These are phyloP conservation scores for Nelumbo lutea DNA, from an alignment of 164 flowering plant genomes.

Conservation along the genomic window DNA sequence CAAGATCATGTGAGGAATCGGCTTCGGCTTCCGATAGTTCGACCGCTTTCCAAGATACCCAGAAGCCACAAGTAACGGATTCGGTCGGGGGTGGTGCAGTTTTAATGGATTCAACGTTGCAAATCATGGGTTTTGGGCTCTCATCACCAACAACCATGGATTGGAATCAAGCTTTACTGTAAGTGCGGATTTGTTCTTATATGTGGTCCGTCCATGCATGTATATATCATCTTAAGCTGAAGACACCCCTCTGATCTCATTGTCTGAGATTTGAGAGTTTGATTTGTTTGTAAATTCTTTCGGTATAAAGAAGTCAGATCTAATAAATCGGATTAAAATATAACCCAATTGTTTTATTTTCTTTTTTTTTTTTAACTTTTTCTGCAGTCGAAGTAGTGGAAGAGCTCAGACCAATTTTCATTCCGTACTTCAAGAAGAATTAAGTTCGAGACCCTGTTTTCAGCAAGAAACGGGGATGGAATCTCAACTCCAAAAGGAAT, in stretches of 20 bases:
- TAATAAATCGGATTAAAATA: not conserved
- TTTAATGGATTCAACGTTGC: slow-evolving; percentile 41
- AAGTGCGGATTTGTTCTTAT: slow-evolving; percentile 20
- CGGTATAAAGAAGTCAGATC: too few relatives aligned
- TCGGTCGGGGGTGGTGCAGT: slow-evolving; percentile 22
- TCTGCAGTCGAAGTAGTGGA: slow-evolving; percentile 29
- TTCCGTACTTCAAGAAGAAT: slow-evolving; percentile 35
- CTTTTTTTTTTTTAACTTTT: not conserved
- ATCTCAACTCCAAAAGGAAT: slow-evolving; percentile 22
- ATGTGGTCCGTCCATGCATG: too few relatives aligned
- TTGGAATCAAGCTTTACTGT: slow-evolving; percentile 56
- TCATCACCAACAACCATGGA: slow-evolving; percentile 34
- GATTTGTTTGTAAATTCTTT: too few relatives aligned
- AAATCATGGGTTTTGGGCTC: slow-evolving; percentile 44
- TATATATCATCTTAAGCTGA: too few relatives aligned
- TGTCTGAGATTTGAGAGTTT: too few relatives aligned
- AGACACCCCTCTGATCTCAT: too few relatives aligned
- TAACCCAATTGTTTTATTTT: not conserved
- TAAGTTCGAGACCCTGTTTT: slow-evolving; percentile 25
- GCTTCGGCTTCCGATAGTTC: slow-evolving; percentile 30
- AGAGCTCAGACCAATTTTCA: slow-evolving; percentile 33
- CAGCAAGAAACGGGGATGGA: slow-evolving; percentile 20
- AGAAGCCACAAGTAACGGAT: slow-evolving; percentile 29
- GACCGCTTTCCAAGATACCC: slow-evolving; percentile 26
- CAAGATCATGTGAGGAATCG: slow-evolving; percentile 31